Evolutionary conservation across 257 asterid genomes (phyloP).

Genomic region (Henckelia pumila): DNA sequence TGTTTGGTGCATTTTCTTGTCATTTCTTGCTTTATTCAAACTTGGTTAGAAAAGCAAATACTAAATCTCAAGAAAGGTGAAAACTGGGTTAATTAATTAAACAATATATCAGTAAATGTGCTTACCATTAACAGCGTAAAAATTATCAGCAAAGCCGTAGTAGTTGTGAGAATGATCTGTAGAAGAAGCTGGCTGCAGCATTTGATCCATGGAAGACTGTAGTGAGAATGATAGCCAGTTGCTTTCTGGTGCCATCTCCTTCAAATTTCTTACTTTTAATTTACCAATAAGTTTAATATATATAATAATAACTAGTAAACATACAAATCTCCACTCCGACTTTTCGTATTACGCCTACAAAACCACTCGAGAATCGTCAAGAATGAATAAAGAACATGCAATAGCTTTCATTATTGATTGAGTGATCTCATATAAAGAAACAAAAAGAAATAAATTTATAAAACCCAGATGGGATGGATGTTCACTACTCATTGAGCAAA

Average conservation of each 20-base stretch:
- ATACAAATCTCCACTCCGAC: neutral
- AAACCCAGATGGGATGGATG: neutral
- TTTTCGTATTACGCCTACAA: neutral
- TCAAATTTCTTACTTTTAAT: neutral
- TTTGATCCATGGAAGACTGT: constrained; percentile 58
- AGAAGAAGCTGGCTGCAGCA: constrained; percentile 52
- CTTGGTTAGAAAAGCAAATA: constrained; percentile 41
- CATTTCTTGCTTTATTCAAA: constrained; percentile 42
- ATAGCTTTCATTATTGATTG: neutral
- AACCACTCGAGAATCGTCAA: neutral
- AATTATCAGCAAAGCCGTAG: constrained; percentile 67
- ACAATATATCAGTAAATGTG: neutral
- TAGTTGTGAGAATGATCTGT: constrained; percentile 46
- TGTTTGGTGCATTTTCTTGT: constrained; percentile 43
- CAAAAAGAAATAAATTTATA: no score
- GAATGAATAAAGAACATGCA: neutral
- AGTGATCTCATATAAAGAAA: no score
- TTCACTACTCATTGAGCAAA: neutral
- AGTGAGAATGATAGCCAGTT: constrained; percentile 87
- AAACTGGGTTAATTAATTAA: no score
- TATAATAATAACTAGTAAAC: neutral
- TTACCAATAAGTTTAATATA: no score
- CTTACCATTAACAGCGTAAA: constrained; percentile 57
- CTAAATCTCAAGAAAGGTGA: constrained; percentile 13
- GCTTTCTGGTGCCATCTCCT: constrained; percentile 64